phyloP scores from a whole-genome alignment of 768 basidiomycete genomes.

The Tulasnella sp. region DNA sequence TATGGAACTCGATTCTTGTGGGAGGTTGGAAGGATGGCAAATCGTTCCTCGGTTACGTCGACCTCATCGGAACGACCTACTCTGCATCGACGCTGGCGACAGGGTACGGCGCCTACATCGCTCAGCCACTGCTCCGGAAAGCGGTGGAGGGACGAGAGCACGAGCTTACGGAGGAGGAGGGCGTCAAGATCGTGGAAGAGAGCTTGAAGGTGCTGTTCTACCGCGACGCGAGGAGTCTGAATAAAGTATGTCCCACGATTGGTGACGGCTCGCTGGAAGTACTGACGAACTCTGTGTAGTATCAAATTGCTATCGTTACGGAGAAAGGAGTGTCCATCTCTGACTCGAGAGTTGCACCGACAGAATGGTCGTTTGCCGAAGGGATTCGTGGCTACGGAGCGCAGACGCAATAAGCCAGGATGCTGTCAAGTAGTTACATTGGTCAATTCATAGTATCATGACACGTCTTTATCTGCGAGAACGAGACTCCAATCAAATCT shows the following conservation, averaged over 20 bases:
- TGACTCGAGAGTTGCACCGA: slow-evolving; percentile 73
- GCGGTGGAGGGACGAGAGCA: slow-evolving; percentile 85
- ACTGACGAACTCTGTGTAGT: slow-evolving; percentile 53
- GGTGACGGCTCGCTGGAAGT: background rate
- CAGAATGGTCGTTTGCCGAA: slow-evolving; percentile 92
- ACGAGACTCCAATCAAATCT: background rate
- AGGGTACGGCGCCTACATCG: slow-evolving; percentile 91
- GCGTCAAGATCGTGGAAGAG: slow-evolving; percentile 73
- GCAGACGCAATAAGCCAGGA: slow-evolving; percentile 70
- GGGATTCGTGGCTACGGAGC: slow-evolving; percentile 88
- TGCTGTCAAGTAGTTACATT: background rate
- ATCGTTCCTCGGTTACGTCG: slow-evolving; percentile 91
- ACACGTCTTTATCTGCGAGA: background rate
- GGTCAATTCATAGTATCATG: background rate
- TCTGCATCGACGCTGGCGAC: slow-evolving; percentile 91
- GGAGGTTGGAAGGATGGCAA: slow-evolving; percentile 88
- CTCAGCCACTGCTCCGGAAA: slow-evolving; percentile 87
- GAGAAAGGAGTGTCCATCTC: slow-evolving; percentile 75
- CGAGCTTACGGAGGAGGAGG: slow-evolving; percentile 75
- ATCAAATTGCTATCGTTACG: slow-evolving; percentile 91
- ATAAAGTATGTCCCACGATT: slow-evolving; percentile 72
- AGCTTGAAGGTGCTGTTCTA: slow-evolving; percentile 95
- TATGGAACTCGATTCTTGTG: slow-evolving; percentile 94
- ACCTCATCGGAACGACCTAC: slow-evolving; percentile 96
- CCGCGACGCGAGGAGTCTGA: slow-evolving; percentile 90